Percentiles rank a stretch among this genome's conserved stretches.
These are phyloP conservation scores for Aspergillus olivimuriae DNA, from an alignment of 495 filamentous ascomycete genomes.

Conservation along the genomic window DNA sequence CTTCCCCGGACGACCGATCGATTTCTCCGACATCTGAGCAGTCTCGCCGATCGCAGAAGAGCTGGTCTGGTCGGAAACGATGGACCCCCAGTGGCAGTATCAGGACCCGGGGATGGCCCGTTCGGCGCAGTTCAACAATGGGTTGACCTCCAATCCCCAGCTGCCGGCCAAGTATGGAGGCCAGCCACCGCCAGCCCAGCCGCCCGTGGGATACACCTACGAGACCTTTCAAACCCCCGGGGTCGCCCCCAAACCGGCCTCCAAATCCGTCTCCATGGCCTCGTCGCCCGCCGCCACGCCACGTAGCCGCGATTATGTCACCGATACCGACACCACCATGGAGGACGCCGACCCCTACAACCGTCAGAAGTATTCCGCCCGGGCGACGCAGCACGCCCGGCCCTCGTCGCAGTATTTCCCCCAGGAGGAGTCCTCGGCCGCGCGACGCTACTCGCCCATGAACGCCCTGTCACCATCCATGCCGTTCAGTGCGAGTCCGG, in stretches of 20 bases:
- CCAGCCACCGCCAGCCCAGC: constrained; percentile 49
- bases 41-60: background rate
- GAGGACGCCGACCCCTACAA: constrained; percentile 86
- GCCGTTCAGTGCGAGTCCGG: constrained; percentile 51
- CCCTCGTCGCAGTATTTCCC: constrained; percentile 58
- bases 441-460: constrained; percentile 93
- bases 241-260: constrained; percentile 38
- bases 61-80: constrained; percentile 18
- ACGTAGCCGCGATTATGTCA: constrained; percentile 58
- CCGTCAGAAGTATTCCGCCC: constrained; percentile 67
- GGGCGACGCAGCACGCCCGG: constrained; percentile 60
- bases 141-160: constrained; percentile 35
- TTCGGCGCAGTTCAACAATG: constrained; percentile 37
- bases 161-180: constrained; percentile 35
- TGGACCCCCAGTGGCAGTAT: constrained; percentile 52
- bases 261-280: constrained; percentile 48
- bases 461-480: constrained; percentile 64
- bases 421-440: constrained; percentile 73
- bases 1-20: constrained; percentile 11
- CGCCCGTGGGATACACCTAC: constrained; percentile 64
- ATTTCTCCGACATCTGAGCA: constrained; percentile 9
- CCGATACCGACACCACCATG: constrained; percentile 83
- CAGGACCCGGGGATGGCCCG: constrained; percentile 41
- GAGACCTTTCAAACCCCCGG: constrained; percentile 59
- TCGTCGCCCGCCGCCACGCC: constrained; percentile 61